A percentile compares a stretch with the other conserved stretches of the same genome.
Conservation (phyloP, 805 yeast genomes). For the Pichia cabralensis region DNA sequence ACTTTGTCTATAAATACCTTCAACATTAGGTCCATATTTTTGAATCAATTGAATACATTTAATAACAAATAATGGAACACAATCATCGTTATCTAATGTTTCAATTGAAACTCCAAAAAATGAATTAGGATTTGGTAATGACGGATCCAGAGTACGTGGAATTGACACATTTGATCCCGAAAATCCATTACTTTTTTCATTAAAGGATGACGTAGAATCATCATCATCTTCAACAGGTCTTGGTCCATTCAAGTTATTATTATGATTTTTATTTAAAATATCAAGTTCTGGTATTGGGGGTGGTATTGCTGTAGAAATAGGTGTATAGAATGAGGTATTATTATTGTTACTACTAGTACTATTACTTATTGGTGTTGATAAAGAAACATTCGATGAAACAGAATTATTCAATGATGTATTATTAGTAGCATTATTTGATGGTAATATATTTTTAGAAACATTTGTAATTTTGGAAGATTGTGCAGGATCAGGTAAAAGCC, state of each 20-base stretch:
- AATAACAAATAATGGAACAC: conserved; percentile 84
- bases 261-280: no score
- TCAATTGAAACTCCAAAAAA: conserved; percentile 86
- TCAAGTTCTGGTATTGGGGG: not conserved
- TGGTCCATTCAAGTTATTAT: conserved; percentile 20
- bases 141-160: no score
- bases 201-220: conserved; percentile 5
- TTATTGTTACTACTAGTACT: not conserved
- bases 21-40: conserved; percentile 70
- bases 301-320: not conserved
- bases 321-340: not conserved
- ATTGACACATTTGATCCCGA: no score
- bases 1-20: conserved; percentile 82
- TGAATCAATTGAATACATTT: conserved; percentile 85
- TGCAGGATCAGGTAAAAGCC: conserved; percentile 5
- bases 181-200: conserved; percentile 7
- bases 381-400: no score
- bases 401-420: not conserved
- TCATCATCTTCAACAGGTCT: conserved; percentile 12
- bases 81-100: conserved; percentile 75
- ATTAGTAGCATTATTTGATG: not conserved
- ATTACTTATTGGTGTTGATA: not conserved
- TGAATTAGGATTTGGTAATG: no score
- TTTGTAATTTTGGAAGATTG: not conserved
- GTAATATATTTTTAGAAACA: not conserved